Evolutionary conservation across 768 basidiomycete species (phyloP), one percentile per base, ranked within the genome.

Genomic region (Termitomyces sp.): DNA sequence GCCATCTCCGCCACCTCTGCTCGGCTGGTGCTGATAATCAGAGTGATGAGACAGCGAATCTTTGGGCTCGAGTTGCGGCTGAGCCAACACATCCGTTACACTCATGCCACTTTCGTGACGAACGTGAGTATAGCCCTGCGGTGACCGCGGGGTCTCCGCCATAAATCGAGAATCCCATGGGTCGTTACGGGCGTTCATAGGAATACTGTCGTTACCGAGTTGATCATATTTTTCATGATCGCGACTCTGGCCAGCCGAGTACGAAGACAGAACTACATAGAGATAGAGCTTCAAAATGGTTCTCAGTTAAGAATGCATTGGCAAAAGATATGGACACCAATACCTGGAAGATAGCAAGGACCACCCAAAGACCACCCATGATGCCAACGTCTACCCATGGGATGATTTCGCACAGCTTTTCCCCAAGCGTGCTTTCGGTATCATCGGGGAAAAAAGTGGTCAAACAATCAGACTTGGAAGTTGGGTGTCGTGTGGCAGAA

Each of bases 311-410:
- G 52, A 41, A n/a, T 13, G 25, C n/a, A 29, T 31, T 27, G 46
- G 38, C 10, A 29, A 46, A 54, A 48, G 52, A 45, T 45, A 49
- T 27, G 27, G 47, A 53, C 25, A 40, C 16, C 31, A 11, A 61
- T 68, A 88, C 88, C 68, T 96, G 93, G 33, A 90, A 73, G 57
- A 87, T 74, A n/a, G 80, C 82, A 25, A 97, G 75, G 15, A 97
- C 64, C 10, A 89, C 70, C 91, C 94, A 98, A 6, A 97, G 75
- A 7, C 83, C 91, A 18, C 79, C 88, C 93, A 98, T 95, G 53
- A 98, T 73, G 35, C 95, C 95, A 13, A 97, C 76, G 63, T 91
- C 89, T 10, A 92, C 89, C 91, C 94, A 97, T 5, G 93, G 78
- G 66, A 98, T 96, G 52, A 97, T 88, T 44, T 86, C 76, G 72